These are phyloP conservation scores for Cyphellophora europaea DNA, from an alignment of 2,329 filamentous ascomycete genomes.

Conservation along the genomic window DNA sequence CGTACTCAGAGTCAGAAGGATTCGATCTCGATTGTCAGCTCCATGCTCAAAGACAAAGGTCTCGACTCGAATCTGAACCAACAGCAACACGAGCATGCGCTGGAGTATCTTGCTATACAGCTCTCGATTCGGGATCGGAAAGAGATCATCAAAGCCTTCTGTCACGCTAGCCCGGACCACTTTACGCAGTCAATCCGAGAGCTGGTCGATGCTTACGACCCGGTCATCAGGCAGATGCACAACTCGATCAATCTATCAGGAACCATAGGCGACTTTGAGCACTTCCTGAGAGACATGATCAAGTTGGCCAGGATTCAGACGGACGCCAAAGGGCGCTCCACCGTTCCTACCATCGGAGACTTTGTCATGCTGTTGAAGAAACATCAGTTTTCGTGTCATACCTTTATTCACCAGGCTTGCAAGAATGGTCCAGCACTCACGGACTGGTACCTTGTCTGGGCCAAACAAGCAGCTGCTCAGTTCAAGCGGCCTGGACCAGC, in stretches of 20 bases:
- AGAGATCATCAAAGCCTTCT: constrained; percentile 57
- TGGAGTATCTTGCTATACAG: constrained; percentile 62
- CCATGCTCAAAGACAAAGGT: constrained; percentile 47
- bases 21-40: constrained; percentile 54
- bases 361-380: constrained; percentile 58
- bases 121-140: constrained; percentile 66
- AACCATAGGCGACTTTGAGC: constrained; percentile 57
- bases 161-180: constrained; percentile 59
- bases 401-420: constrained; percentile 61
- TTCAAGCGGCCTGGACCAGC: constrained; percentile 35
- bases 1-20: constrained; percentile 45
- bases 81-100: constrained; percentile 52
- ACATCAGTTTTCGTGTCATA: constrained; percentile 56
- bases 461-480: constrained; percentile 45
- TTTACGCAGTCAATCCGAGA: constrained; percentile 62
- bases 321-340: constrained; percentile 19
- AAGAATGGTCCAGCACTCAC: constrained; percentile 59
- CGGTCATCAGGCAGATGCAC: constrained; percentile 64
- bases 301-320: constrained; percentile 37
- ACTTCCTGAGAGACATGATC: constrained; percentile 64
- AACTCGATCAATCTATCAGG: constrained; percentile 61
- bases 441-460: constrained; percentile 52
- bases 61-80: constrained; percentile 42
- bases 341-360: constrained; percentile 56
- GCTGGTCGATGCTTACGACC: constrained; percentile 59